These are phyloP conservation scores for Aspergillus sclerotioniger DNA, from an alignment of 495 filamentous ascomycete species.

Conservation along the genomic window DNA sequence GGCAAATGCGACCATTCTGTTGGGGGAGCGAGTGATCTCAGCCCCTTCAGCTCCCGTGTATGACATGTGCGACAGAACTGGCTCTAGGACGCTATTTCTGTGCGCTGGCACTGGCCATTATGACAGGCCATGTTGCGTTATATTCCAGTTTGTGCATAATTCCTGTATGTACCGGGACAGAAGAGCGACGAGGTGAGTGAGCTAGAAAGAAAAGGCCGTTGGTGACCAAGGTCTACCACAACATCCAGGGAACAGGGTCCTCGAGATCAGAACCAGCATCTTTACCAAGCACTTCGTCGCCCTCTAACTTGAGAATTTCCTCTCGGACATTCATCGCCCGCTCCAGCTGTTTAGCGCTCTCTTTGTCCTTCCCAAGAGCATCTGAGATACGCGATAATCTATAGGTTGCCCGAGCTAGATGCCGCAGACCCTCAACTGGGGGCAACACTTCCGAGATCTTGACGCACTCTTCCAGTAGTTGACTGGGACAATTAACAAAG, in stretches of 20 bases:
- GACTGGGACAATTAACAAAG: not conserved
- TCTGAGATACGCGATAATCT: not conserved
- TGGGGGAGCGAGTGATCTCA: too few relatives aligned
- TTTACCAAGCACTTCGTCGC: not conserved
- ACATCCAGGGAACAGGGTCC: slow-evolving; percentile 14
- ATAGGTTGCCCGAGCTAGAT: slow-evolving; percentile 9
- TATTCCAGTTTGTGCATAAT: too few relatives aligned
- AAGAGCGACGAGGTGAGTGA: too few relatives aligned
- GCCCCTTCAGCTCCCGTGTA: too few relatives aligned
- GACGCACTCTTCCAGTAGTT: slow-evolving; percentile 10
- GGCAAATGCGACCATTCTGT: too few relatives aligned
- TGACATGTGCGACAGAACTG: too few relatives aligned
- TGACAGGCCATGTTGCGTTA: too few relatives aligned
- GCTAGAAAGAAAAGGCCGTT: too few relatives aligned
- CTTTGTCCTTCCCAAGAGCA: not conserved
- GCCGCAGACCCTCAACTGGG: slow-evolving; percentile 7
- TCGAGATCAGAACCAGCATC: slow-evolving; percentile 9
- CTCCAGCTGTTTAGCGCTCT: slow-evolving; percentile 1
- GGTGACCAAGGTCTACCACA: slow-evolving; percentile 9
- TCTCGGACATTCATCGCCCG: not conserved
- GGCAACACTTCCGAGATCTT: slow-evolving; percentile 8
- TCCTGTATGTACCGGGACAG: too few relatives aligned
- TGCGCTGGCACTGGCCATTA: too few relatives aligned
- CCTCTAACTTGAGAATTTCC: not conserved
- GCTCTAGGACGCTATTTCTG: too few relatives aligned